phyloP scores from a whole-genome alignment of 371 early-diverging fungal genomes.

The Coemansia sp. region DNA sequence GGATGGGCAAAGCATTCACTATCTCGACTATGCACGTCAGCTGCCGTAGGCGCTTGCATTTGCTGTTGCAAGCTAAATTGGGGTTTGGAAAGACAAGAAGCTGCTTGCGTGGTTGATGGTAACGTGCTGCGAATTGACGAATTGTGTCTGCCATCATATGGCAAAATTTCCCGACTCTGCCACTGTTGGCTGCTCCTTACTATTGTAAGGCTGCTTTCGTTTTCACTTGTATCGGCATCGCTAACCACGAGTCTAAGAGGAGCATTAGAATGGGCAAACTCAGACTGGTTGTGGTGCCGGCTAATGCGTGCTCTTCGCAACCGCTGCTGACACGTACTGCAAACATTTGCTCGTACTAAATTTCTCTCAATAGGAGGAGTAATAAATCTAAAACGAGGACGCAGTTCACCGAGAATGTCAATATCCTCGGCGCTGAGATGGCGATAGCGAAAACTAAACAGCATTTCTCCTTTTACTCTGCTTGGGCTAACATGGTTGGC shows the following conservation, averaged over 20 bases:
- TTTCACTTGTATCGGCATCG: not conserved
- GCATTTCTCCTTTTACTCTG: constrained; percentile 36
- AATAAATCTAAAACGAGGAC: constrained; percentile 30
- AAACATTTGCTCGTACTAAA: constrained; percentile 44
- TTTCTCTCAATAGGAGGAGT: constrained; percentile 37
- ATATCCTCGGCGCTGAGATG: constrained; percentile 47
- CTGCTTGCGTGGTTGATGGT: not conserved
- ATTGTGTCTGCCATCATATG: not conserved
- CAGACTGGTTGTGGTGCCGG: not conserved
- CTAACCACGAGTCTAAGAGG: not conserved
- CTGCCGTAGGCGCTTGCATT: not conserved
- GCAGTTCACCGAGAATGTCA: constrained; percentile 32
- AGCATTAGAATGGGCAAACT: not conserved
- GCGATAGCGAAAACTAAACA: constrained; percentile 48
- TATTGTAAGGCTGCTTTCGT: not conserved
- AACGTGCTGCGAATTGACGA: constrained; percentile 24
- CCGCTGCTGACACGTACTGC: constrained; percentile 49
- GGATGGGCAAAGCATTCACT: not conserved
- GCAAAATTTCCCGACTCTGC: not conserved
- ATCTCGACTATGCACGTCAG: not conserved
- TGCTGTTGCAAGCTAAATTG: not conserved
- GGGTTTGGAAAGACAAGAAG: not conserved
- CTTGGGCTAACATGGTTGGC: constrained; percentile 39
- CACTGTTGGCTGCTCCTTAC: not conserved
- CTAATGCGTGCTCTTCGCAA: constrained; percentile 35